phyloP scores from a whole-genome alignment of 768 basidiomycete genomes.

The Xanthoconium purpureum region DNA sequence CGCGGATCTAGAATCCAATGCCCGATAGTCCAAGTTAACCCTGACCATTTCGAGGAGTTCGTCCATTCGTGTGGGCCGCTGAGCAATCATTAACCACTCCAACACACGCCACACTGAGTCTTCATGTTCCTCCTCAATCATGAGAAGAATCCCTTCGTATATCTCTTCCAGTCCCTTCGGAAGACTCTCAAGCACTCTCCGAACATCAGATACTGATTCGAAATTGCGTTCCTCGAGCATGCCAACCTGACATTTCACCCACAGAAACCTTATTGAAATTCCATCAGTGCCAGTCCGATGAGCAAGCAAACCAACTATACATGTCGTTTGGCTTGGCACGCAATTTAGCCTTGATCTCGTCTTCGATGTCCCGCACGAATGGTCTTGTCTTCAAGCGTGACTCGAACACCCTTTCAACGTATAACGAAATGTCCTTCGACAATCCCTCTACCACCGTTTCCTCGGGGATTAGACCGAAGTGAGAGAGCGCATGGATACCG shows the following conservation, averaged over 20 bases:
- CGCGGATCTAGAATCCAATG: background rate
- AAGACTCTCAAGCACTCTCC: conserved; percentile 5
- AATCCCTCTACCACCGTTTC: background rate
- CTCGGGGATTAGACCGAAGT: conserved; percentile 6
- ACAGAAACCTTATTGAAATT: conserved; percentile 10
- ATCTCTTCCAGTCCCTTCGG: conserved; percentile 22
- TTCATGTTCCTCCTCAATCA: too few relatives aligned
- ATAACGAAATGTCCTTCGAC: conserved; percentile 6
- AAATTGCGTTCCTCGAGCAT: conserved; percentile 3
- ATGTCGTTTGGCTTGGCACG: conserved; percentile 18
- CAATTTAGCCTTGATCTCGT: conserved; percentile 6
- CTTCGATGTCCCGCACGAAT: conserved; percentile 1
- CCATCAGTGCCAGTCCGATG: background rate
- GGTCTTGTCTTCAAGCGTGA: conserved; percentile 8
- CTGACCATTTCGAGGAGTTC: conserved; percentile 12
- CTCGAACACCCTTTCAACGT: conserved; percentile 9
- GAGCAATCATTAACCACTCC: conserved; percentile 9
- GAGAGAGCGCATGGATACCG: background rate
- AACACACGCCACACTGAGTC: conserved; percentile 9
- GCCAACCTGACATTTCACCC: conserved; percentile 18
- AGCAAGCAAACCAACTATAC: background rate
- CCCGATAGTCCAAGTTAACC: conserved; percentile 1
- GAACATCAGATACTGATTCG: background rate
- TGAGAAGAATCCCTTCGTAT: conserved; percentile 16
- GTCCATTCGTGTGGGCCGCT: conserved; percentile 4